These are phyloP conservation scores for Salix purpurea DNA, from an alignment of 345 rosid genomes.

Conservation along the genomic window DNA sequence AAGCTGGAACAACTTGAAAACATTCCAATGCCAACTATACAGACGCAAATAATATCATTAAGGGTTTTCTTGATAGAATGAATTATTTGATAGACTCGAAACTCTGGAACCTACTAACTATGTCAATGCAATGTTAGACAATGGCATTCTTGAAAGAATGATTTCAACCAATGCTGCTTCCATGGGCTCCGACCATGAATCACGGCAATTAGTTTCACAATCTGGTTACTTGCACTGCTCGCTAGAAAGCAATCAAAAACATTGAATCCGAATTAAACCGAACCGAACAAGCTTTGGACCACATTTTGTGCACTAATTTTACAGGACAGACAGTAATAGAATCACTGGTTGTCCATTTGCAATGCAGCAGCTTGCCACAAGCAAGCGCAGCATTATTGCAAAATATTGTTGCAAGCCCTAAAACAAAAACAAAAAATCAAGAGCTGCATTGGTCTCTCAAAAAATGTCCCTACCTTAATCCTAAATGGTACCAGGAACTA, in stretches of 20 bases:
- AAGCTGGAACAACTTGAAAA: constrained; percentile 31
- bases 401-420: neutral
- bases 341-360: constrained; percentile 47
- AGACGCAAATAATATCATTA: neutral
- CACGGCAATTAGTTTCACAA: constrained; percentile 52
- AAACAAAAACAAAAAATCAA: constrained; percentile 6
- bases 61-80: neutral
- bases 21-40: constrained; percentile 21
- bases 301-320: constrained; percentile 16
- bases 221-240: constrained; percentile 21
- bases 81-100: neutral
- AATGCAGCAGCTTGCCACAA: constrained; percentile 27
- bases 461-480: constrained; percentile 1
- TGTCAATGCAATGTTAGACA: constrained; percentile 29
- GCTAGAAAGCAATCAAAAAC: constrained; percentile 31
- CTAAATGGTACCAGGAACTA: constrained; percentile 17
- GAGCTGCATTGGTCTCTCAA: constrained; percentile 26
- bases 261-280: constrained; percentile 27
- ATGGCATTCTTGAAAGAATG: constrained; percentile 29
- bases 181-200: constrained; percentile 51
- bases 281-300: constrained; percentile 15
- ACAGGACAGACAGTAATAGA: constrained; percentile 39
- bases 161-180: constrained; percentile 37
- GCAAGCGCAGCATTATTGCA: constrained; percentile 21
- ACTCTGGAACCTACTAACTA: constrained; percentile 13